Conservation (phyloP, 2,329 filamentous ascomycete genomes). For the Fulvia fulva region DNA sequence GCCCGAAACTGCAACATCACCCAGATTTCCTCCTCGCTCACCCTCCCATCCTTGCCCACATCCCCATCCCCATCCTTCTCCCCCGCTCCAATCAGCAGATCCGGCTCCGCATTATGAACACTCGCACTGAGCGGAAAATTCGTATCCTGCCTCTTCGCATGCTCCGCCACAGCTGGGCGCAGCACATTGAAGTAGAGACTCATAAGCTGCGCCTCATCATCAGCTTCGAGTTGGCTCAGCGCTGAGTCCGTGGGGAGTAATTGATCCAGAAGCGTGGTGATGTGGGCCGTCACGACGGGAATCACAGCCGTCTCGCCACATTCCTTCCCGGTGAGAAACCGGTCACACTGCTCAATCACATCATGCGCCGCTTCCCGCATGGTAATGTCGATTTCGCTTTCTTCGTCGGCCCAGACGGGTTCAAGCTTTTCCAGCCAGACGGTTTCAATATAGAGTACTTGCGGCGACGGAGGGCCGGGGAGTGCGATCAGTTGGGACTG, state of each 20-base stretch:
- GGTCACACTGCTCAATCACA: slow-evolving; percentile 1
- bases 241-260: slow-evolving; percentile 1
- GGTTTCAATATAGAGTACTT: slow-evolving; percentile 2
- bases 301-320: slow-evolving; percentile 3
- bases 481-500: slow-evolving; percentile 3
- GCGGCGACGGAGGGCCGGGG: background rate
- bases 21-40: slow-evolving; percentile 6
- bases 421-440: background rate
- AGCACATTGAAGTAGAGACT: slow-evolving; percentile 6
- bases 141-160: background rate
- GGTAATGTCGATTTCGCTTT: slow-evolving; percentile 8
- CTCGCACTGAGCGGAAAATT: background rate
- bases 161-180: background rate
- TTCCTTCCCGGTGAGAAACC: background rate
- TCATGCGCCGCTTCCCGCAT: slow-evolving; percentile 8
- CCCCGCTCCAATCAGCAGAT: too few species aligned
- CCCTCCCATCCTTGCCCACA: background rate
- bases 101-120: background rate
- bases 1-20: slow-evolving; percentile 10
- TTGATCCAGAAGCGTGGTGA: slow-evolving; percentile 7
- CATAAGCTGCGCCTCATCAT: slow-evolving; percentile 10
- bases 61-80: background rate
- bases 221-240: slow-evolving; percentile 6
- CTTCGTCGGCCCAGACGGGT: slow-evolving; percentile 4
- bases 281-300: slow-evolving; percentile 6